Conservation (phyloP, 2,329 filamentous ascomycete species). For the Davidsoniella australis region DNA sequence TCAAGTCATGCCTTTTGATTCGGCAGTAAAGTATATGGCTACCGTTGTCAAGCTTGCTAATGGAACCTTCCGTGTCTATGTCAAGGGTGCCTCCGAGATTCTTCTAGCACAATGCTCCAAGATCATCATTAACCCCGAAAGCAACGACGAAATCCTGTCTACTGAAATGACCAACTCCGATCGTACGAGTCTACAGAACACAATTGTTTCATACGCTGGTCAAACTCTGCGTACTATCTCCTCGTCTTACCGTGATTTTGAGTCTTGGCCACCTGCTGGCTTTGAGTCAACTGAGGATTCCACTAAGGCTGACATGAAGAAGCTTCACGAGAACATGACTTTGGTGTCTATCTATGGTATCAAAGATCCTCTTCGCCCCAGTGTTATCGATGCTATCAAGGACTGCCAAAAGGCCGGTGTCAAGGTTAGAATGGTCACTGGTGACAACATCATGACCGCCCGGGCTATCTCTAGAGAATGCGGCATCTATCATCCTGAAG, state of each 20-base stretch:
- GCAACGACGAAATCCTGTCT: constrained; percentile 28
- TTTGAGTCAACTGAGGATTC: constrained; percentile 22
- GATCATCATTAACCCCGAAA: constrained; percentile 25
- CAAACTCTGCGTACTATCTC: constrained; percentile 54
- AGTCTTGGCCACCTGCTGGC: constrained; percentile 54
- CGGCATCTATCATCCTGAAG: constrained; percentile 40
- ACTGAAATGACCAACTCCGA: constrained; percentile 39
- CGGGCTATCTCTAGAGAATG: constrained; percentile 58
- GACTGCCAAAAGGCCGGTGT: constrained; percentile 49
- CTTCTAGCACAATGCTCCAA: constrained; percentile 29
- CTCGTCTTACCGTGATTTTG: constrained; percentile 59
- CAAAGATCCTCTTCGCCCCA: constrained; percentile 49
- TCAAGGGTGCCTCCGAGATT: constrained; percentile 39
- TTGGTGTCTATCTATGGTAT: constrained; percentile 57
- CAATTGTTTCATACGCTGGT: constrained; percentile 12
- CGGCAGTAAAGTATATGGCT: constrained; percentile 38
- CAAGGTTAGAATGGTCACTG: constrained; percentile 55
- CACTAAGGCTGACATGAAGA: constrained; percentile 37
- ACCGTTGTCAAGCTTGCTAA: constrained; percentile 32
- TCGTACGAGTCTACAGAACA: constrained; percentile 17
- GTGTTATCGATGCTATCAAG: constrained; percentile 46
- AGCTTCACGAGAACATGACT: constrained; percentile 44
- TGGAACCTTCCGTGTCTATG: constrained; percentile 26
- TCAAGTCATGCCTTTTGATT: constrained; percentile 38
- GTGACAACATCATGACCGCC: constrained; percentile 54